These are phyloP conservation scores for Dryas octopetala DNA, from an alignment of 306 rosid genomes.

Conservation along the genomic window DNA sequence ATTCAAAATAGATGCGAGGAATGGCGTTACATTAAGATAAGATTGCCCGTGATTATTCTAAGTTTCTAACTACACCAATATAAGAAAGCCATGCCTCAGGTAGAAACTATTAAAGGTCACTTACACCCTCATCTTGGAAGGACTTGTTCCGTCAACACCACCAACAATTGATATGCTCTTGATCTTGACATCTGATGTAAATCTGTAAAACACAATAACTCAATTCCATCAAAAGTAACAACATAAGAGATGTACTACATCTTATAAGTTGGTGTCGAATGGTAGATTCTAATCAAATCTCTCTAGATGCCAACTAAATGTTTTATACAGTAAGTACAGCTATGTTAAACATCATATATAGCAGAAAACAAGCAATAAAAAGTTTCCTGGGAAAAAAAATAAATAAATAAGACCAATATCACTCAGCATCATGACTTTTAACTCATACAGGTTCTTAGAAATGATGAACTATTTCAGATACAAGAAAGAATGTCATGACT, in stretches of 20 bases:
- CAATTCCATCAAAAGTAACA: not conserved
- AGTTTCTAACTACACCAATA: conserved; percentile 14
- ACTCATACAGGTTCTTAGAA: not conserved
- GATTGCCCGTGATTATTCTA: not conserved
- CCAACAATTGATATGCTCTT: conserved; percentile 89
- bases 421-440: not conserved
- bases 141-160: conserved; percentile 82
- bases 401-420: not conserved
- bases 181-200: conserved; percentile 95
- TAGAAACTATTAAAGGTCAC: conserved; percentile 19
- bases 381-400: not conserved
- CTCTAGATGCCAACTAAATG: conserved; percentile 1
- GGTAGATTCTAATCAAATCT: not conserved
- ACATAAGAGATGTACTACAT: not conserved
- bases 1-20: not conserved
- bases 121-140: conserved; percentile 95
- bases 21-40: not conserved
- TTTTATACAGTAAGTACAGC: not conserved
- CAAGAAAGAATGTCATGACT: not conserved
- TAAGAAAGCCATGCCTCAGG: conserved; percentile 20
- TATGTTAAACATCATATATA: not conserved
- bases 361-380: not conserved
- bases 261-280: not conserved
- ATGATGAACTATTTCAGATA: not conserved
- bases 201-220: conserved; percentile 41